Percentiles rank a stretch among this genome's conserved stretches.
Evolutionary conservation across 768 basidiomycete species (phyloP).

Genomic region (Calocera cornea): DNA sequence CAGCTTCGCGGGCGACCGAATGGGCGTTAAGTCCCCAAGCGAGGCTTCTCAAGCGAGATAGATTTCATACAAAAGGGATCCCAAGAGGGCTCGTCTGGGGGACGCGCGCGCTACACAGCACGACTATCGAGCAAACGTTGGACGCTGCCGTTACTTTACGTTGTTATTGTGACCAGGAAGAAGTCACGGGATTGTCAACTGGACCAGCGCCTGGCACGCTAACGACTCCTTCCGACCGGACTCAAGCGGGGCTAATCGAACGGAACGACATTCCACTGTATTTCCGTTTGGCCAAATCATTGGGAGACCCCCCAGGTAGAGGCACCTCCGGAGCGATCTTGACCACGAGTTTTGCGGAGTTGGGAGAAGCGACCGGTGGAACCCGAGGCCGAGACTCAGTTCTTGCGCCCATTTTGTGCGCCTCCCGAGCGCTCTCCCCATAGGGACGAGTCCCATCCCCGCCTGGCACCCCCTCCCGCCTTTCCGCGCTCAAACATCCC

Average conservation of each 20-base stretch:
- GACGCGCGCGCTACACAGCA: neutral
- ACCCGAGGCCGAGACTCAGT: constrained; percentile 4
- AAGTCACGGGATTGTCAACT: neutral
- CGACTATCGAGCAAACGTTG: neutral
- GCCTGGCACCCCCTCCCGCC: neutral
- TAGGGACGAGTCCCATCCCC: neutral
- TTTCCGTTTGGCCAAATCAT: neutral
- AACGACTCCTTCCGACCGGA: neutral
- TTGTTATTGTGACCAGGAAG: neutral
- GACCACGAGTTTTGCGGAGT: neutral
- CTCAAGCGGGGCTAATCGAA: neutral
- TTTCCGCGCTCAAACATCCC: neutral
- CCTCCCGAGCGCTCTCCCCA: too few relatives aligned
- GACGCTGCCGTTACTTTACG: neutral
- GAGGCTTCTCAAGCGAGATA: neutral
- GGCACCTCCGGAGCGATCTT: neutral
- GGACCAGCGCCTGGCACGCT: neutral
- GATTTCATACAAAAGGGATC: constrained; percentile 5
- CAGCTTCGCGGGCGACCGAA: neutral
- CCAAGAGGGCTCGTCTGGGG: neutral
- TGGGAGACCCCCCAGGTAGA: neutral
- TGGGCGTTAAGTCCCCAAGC: neutral
- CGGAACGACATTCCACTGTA: neutral
- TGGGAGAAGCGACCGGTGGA: neutral
- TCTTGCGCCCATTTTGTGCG: neutral